Percentiles rank a stretch among this genome's conserved stretches.
Evolutionary conservation across 805 yeast genomes (phyloP).

Genomic region (Saturnispora hagleri): DNA sequence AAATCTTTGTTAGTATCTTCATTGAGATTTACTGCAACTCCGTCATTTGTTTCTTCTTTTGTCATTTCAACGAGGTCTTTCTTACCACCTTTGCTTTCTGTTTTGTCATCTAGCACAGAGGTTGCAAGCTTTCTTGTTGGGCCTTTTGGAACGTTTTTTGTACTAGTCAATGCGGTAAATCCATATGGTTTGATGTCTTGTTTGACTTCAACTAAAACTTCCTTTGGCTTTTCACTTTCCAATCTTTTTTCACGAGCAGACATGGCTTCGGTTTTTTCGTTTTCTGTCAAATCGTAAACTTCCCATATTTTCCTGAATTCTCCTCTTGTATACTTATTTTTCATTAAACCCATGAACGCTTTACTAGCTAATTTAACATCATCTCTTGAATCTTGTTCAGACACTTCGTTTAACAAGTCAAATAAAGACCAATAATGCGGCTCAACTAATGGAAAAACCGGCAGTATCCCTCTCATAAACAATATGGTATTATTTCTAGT

Average conservation of each 20-base stretch:
- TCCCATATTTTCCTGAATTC: constrained; percentile 44
- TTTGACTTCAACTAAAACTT: constrained; percentile 11
- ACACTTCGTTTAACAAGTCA: constrained; percentile 38
- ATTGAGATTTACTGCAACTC: neutral
- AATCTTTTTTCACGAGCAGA: constrained; percentile 15
- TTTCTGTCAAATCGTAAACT: constrained; percentile 41
- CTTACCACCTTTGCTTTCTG: neutral
- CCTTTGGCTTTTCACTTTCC: constrained; percentile 15
- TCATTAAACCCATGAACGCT: constrained; percentile 60
- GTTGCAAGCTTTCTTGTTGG: neutral
- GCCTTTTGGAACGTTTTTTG: neutral
- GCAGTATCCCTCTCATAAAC: constrained; percentile 52
- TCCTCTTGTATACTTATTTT: constrained; percentile 25
- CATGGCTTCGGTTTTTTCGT: constrained; percentile 28
- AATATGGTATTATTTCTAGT: constrained; percentile 71
- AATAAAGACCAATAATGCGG: constrained; percentile 52
- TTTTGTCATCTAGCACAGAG: neutral
- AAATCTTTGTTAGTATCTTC: neutral
- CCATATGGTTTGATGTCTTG: constrained; percentile 23
- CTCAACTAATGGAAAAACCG: constrained; percentile 58
- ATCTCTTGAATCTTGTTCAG: constrained; percentile 52
- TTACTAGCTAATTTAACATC: constrained; percentile 72
- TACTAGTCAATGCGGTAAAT: constrained; percentile 16
- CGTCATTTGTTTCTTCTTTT: neutral
- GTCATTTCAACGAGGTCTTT: neutral